Evolutionary conservation across 2,329 filamentous ascomycete genomes (phyloP).

Genomic region (Paracorniculantispora psalliotae): DNA sequence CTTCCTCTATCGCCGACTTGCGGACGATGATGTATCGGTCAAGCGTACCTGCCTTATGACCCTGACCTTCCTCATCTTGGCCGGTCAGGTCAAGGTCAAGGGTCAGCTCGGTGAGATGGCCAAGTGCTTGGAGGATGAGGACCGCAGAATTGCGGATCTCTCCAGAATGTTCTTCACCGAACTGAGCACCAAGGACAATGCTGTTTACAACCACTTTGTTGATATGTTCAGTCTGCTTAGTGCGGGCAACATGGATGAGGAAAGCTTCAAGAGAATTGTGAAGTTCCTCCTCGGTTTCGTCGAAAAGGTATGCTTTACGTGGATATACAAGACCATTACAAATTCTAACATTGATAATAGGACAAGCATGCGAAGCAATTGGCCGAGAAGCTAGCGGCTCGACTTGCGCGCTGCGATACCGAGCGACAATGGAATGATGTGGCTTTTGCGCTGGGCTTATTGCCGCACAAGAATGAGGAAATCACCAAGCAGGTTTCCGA

Average conservation of each 20-base stretch:
- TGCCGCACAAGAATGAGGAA: conserved; percentile 92
- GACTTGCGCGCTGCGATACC: conserved; percentile 78
- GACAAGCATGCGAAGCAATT: conserved; percentile 97
- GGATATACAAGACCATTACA: conserved; percentile 4
- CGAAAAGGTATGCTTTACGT: conserved; percentile 68
- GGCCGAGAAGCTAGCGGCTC: conserved; percentile 83
- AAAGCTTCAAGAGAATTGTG: conserved; percentile 79
- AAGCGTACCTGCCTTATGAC: conserved; percentile 99
- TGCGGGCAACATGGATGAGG: conserved; percentile 75
- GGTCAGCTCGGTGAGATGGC: conserved; percentile 98
- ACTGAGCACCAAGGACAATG: conserved; percentile 95
- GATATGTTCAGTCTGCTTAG: conserved; percentile 96
- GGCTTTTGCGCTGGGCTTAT: conserved; percentile 79
- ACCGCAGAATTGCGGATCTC: conserved; percentile 88
- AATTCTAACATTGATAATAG: conserved; percentile 39
- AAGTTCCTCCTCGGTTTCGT: conserved; percentile 94
- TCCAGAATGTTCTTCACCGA: conserved; percentile 98
- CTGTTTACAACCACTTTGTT: conserved; percentile 98
- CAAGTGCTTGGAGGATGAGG: conserved; percentile 95
- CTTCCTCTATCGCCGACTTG: conserved; percentile 89
- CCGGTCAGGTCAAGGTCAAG: conserved; percentile 98
- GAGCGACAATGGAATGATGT: conserved; percentile 98
- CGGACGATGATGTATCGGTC: conserved; percentile 81
- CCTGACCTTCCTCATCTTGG: conserved; percentile 91
- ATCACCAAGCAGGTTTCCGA: conserved; percentile 71